Base-by-base conservation (phyloP, 306 rosid species). In the Medicago ruthenica region DNA sequence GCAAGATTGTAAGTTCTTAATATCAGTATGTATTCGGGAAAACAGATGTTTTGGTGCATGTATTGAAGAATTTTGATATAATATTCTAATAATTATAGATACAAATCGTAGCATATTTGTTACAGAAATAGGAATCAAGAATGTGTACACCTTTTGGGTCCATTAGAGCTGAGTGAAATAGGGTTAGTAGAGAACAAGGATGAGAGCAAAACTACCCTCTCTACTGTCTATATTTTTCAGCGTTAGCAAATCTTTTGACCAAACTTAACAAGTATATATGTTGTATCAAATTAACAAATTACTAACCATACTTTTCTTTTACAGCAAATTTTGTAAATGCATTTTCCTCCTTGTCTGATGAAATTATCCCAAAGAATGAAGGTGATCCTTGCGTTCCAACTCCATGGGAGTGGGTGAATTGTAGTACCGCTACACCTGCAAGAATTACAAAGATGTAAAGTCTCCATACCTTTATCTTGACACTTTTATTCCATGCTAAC, bases 311-410 rank as follows among this genome's bases (percentile, higher is more conserved):
- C 39, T 82, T 81, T 62, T 73, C 48, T 76, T 79, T 80, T 69
- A 63, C 83, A 95, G 97, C 77, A 82, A 45, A 67, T 77, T 87
- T 71, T 75, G 83, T 85, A 67, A 88, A 81, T 83, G 73, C 79
- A 77, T 69, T 95, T 76, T 59, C 80, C 60, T 69, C 39, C 70
- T 79, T 87, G 86, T 90, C 93, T 9, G 67, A 76, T 9, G 93
- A 85, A 67, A 82, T 63, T 31, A 63, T 48, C 72, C 85, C 40
- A n/a, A 79, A 78, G 53, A 76, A 88, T 11, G 92, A 90, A 85
- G 97, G 99, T 5, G 97, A 92, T 84, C 97, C 97, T 15, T 95
- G 99, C 78, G 86, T 86, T 79, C 99, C 99, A 34, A 87, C 92
- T 60, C 85, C 68, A 21, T 95, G 99, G 99, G 97, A 90, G 51